These are phyloP conservation scores for Glycine soja DNA, from an alignment of 306 rosid species.

Conservation along the genomic window DNA sequence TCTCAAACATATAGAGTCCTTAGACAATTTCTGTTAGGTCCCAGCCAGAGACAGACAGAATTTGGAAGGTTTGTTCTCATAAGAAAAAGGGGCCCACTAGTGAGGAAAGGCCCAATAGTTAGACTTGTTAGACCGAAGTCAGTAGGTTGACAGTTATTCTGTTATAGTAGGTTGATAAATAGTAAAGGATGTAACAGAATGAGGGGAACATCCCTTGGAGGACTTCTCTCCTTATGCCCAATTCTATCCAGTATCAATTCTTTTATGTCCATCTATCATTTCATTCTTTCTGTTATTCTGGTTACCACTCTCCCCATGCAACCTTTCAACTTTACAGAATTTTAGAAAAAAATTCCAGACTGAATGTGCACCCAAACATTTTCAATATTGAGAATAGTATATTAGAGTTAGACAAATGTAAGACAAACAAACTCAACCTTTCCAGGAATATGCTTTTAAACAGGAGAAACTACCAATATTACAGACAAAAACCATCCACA, in stretches of 20 bases:
- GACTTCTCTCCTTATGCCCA: too few species aligned
- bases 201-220: too few species aligned
- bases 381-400: slow-evolving; percentile 18
- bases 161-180: too few species aligned
- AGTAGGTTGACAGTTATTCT: too few species aligned
- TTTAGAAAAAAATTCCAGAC: not conserved
- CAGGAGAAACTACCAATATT: slow-evolving; percentile 28
- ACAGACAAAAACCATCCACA: slow-evolving; percentile 18
- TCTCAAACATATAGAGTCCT: not conserved
- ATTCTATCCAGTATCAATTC: too few species aligned
- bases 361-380: slow-evolving; percentile 1
- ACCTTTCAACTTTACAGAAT: not conserved
- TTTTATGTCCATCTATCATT: too few species aligned
- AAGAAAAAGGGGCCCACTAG: not conserved
- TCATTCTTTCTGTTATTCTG: not conserved
- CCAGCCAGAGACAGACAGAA: not conserved
- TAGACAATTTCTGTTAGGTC: not conserved
- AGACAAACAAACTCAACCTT: not conserved
- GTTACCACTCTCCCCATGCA: not conserved
- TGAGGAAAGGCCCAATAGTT: not conserved
- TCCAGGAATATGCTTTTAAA: slow-evolving; percentile 5
- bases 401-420: not conserved
- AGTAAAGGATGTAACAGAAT: too few species aligned
- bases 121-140: too few species aligned
- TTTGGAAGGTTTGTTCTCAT: not conserved